Evolutionary conservation across 1,284 basidiomycete genomes (phyloP).

Genomic region (Trametes hirsuta): DNA sequence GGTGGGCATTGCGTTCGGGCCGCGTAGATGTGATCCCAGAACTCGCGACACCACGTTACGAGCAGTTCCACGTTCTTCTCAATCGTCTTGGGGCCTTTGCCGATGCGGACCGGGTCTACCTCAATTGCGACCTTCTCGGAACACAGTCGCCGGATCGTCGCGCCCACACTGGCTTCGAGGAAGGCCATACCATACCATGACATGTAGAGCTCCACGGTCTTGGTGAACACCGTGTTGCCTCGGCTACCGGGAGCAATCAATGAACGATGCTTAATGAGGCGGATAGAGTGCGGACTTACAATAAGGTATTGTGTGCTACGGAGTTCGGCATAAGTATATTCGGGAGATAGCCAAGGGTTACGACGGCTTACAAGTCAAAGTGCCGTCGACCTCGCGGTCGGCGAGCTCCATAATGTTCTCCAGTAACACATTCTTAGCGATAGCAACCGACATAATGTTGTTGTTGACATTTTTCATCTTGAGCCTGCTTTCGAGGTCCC

Average conservation of each 20-base stretch:
- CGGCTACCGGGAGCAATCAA: slow-evolving; percentile 40
- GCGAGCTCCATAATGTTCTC: slow-evolving; percentile 69
- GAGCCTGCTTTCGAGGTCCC: slow-evolving; percentile 67
- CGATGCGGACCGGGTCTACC: slow-evolving; percentile 70
- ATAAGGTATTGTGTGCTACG: slow-evolving; percentile 44
- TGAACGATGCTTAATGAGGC: background rate
- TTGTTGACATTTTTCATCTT: slow-evolving; percentile 62
- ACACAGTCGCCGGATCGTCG: slow-evolving; percentile 67
- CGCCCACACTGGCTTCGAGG: slow-evolving; percentile 77
- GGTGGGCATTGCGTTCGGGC: slow-evolving; percentile 72
- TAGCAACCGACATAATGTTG: slow-evolving; percentile 69
- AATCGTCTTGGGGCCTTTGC: slow-evolving; percentile 59
- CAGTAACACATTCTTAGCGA: slow-evolving; percentile 64
- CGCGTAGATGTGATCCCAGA: slow-evolving; percentile 80
- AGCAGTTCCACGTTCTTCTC: slow-evolving; percentile 74
- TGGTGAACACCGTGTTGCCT: slow-evolving; percentile 81
- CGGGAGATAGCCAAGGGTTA: background rate
- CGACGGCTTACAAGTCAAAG: slow-evolving; percentile 36
- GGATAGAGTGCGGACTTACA: slow-evolving; percentile 45
- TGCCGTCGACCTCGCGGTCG: slow-evolving; percentile 66
- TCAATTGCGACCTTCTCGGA: slow-evolving; percentile 76
- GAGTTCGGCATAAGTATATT: background rate
- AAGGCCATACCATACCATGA: slow-evolving; percentile 74
- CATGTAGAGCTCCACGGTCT: slow-evolving; percentile 80
- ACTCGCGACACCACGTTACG: slow-evolving; percentile 73